A percentile compares a stretch with the other conserved stretches of the same genome.
Conservation (phyloP, 2,329 filamentous ascomycete species). For the Nemania abortiva region DNA sequence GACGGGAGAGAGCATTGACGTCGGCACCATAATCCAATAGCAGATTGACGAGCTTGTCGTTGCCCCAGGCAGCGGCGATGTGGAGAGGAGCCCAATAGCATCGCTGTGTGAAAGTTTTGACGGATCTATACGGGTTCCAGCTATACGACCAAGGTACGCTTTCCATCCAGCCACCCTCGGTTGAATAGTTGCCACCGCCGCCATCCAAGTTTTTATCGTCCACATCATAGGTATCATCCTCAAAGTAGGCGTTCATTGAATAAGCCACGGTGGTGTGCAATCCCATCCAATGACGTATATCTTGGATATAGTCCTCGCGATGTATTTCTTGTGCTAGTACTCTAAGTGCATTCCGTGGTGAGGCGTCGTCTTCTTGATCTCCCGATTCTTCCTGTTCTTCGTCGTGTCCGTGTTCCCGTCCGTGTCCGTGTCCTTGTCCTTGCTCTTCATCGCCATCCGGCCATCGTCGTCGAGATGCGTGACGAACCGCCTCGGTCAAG, state of each 20-base stretch:
- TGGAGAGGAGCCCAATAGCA: conserved; percentile 45
- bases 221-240: background rate
- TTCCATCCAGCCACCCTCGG: no score
- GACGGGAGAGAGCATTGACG: conserved; percentile 37
- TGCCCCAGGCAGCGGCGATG: conserved; percentile 38
- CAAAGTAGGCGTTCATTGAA: conserved; percentile 4
- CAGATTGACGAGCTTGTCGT: conserved; percentile 40
- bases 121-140: background rate
- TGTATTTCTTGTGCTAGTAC: no score
- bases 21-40: conserved; percentile 42
- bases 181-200: no score
- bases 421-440: no score
- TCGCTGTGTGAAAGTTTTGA: conserved; percentile 11
- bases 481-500: background rate
- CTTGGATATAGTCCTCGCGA: no score
- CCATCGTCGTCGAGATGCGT: background rate
- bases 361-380: background rate
- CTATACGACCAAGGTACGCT: no score
- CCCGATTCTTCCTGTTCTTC: background rate
- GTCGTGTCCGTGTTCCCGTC: background rate
- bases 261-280: background rate
- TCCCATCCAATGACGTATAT: conserved; percentile 1
- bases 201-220: background rate
- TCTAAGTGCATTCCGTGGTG: no score
- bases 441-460: background rate